These are phyloP conservation scores for Noccaea bulbosa DNA, from an alignment of 345 rosid genomes.

Conservation along the genomic window DNA sequence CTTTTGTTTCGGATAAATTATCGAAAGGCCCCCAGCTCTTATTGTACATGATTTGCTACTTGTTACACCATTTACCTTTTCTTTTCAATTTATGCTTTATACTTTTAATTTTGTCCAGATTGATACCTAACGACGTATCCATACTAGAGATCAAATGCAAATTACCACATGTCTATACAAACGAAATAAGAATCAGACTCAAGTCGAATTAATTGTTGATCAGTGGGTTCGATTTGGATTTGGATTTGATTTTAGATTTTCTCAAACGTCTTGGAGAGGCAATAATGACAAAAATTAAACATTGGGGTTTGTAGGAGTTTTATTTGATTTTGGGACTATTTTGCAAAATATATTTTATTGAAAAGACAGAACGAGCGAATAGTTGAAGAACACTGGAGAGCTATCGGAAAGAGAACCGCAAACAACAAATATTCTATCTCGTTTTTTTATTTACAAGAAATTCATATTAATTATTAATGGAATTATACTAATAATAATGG, in stretches of 20 bases:
- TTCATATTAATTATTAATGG: neutral
- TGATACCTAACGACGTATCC: neutral
- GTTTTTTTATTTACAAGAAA: constrained; percentile 26
- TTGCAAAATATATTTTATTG: constrained; percentile 1
- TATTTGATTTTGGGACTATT: neutral
- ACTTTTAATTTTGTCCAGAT: constrained; percentile 15
- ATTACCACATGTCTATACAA: neutral
- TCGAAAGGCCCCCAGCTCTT: neutral
- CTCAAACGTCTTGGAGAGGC: neutral
- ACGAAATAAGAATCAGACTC: no score
- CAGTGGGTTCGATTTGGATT: neutral
- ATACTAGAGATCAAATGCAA: neutral
- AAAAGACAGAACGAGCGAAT: constrained; percentile 31
- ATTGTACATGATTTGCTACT: constrained; percentile 10
- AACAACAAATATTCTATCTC: constrained; percentile 28
- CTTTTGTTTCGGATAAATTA: neutral
- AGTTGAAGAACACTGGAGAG: constrained; percentile 30
- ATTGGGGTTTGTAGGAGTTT: neutral
- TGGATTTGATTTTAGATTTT: neutral
- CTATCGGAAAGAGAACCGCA: constrained; percentile 30
- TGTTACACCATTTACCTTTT: neutral
- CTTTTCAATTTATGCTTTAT: neutral
- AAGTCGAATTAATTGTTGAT: neutral
- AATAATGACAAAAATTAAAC: neutral
- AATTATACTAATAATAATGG: neutral